Evolutionary conservation across 441 rosid genomes (phyloP), one percentile per base, ranked within the genome.

Genomic region (Aleurites moluccanus): DNA sequence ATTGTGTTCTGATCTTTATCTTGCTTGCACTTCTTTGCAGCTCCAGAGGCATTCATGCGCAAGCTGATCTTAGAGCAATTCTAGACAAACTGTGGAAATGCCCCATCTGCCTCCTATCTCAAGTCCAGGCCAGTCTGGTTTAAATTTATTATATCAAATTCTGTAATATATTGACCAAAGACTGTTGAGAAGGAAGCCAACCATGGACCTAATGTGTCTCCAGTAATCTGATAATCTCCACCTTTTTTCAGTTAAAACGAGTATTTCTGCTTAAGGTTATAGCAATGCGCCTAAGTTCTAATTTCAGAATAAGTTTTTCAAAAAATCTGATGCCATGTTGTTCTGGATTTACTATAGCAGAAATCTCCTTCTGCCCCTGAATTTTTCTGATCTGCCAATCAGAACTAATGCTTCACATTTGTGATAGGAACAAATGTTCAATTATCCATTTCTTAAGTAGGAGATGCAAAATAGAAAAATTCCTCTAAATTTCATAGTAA

Each of bases 1-100:
- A 47, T 62, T 45, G 18, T 64, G 52, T 40, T 74, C 30, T 30
- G 76, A 70, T 4, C 27, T 38, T 65, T 45, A 10, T 62, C 25
- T 75, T 53, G 11, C 23, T 27, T 50, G 23, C 33, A 21, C 7
- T 65, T 18, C 40, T 69, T 73, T 44, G 73, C 83, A 84, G 85
- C 82, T 62, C 85, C 87, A 18, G 85, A 84, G 73, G 85, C 70
- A 28, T 84, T 81, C 83, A 80, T 84, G 77, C 81, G 87, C 77
- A 81, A 81, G 76, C 81, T 79, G 30, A 85, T 84, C 56, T 68
- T 84, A 38, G 83, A 81, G 20, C 82, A 84, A 60, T 80, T 84
- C 64, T 84, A 79, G 78, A 59, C 3, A 78, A 69, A 38, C 62
- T 30, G 66, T 23, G 21, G 55, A 74, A 56, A 35, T 18, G n/a